A percentile compares a stretch with the other conserved stretches of the same genome.
phyloP scores from a whole-genome alignment of 805 yeast genomes.

The Clavispora carvajalis region DNA sequence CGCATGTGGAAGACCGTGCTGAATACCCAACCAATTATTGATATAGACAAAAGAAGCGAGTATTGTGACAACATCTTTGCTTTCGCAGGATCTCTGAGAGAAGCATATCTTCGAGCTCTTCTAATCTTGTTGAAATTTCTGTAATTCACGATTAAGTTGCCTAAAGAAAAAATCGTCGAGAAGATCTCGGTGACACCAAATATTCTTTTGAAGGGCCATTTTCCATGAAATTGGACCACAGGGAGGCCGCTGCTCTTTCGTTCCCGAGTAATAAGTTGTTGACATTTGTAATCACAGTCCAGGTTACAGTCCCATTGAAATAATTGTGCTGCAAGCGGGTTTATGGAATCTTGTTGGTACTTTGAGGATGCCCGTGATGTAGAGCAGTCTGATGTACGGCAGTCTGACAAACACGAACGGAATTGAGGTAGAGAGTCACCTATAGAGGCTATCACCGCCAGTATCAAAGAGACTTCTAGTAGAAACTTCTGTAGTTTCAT shows the following conservation, averaged over 20 bases:
- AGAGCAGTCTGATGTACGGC: conserved; percentile 18
- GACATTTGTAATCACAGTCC: conserved; percentile 38
- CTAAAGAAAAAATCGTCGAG: conserved; percentile 30
- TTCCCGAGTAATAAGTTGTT: conserved; percentile 25
- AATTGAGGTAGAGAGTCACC: conserved; percentile 33
- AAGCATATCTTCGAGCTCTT: conserved; percentile 20
- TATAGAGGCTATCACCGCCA: conserved; percentile 14
- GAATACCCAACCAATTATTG: conserved; percentile 33
- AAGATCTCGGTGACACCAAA: conserved; percentile 34
- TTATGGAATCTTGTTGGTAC: conserved; percentile 9
- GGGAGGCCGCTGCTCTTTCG: conserved; percentile 16
- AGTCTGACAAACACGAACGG: conserved; percentile 20
- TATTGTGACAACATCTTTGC: conserved; percentile 28
- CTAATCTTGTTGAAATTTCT: conserved; percentile 22
- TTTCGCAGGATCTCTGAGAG: conserved; percentile 10
- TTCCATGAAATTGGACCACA: conserved; percentile 39
- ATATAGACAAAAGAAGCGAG: conserved; percentile 20
- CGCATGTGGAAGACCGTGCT: conserved; percentile 36
- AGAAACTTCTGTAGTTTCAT: background rate
- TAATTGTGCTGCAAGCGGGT: conserved; percentile 15
- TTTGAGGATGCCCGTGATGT: conserved; percentile 10
- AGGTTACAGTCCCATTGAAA: conserved; percentile 31
- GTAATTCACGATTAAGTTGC: conserved; percentile 32
- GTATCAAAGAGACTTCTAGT: background rate
- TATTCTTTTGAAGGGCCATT: conserved; percentile 39